These are phyloP conservation scores for Mycena leptocephala DNA, from an alignment of 768 basidiomycete species.

Conservation along the genomic window DNA sequence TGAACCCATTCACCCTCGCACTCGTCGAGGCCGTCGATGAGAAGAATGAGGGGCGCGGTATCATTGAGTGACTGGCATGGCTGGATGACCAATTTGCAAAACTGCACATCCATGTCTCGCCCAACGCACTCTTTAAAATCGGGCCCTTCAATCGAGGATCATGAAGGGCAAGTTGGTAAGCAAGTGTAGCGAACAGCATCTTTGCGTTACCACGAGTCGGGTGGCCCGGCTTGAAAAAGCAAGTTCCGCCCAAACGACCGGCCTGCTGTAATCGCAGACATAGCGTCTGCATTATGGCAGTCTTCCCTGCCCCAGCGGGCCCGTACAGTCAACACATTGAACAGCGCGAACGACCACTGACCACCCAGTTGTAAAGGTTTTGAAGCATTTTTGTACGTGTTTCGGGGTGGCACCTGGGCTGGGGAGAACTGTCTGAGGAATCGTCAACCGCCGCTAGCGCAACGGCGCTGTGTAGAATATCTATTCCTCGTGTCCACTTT, in stretches of 20 bases:
- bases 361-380: not conserved
- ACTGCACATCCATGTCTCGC: not conserved
- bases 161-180: not conserved
- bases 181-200: not conserved
- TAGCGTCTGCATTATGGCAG: not conserved
- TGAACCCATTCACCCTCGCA: not conserved
- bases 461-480: not conserved
- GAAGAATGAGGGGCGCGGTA: not conserved
- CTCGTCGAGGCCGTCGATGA: conserved; percentile 10
- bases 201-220: not conserved
- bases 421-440: not conserved
- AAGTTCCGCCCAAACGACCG: not conserved
- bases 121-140: not conserved
- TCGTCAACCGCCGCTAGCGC: not conserved
- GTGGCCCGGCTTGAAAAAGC: not conserved
- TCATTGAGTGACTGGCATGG: not conserved
- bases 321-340: not conserved
- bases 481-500: not conserved
- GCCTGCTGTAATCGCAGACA: not conserved
- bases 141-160: not conserved
- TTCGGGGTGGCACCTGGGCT: not conserved
- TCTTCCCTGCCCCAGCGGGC: not conserved
- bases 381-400: not conserved
- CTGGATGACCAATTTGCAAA: not conserved
- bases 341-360: not conserved